Base-by-base conservation (phyloP, 1,284 basidiomycete species). In the Pseudozyma sp. region DNA sequence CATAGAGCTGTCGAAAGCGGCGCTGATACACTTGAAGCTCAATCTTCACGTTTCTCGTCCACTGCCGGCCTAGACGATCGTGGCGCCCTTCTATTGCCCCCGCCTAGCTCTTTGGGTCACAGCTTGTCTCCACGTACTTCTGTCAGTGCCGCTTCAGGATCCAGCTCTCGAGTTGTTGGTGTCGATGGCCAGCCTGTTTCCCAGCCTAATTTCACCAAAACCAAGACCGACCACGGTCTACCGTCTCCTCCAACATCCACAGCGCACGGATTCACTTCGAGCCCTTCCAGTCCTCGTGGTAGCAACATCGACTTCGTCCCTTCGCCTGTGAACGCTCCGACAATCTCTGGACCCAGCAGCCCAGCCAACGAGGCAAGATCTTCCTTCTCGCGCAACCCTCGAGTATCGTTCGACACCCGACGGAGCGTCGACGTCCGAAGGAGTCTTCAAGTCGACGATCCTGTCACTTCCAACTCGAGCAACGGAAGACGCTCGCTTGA, bases 401-500 rank as follows among this genome's bases (percentile, higher is more conserved):
- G 61, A 54, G 53, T 70, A 16, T 65, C 68, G 16, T 65, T 70
- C 54, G 68, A 70, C 18, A 45, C 61, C 38, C 68, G 68, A 49
- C 18, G 45, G 13, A 47, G 45, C 21, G 19, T 47, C 19, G 45
- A 47, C 18, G 4, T 47, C 10, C 45, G 45, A 18, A 47, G 45
- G 19, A 47, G 45, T 21, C 2, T 25, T 47, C 45, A 47, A 5
- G 19, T 21, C 10, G 19, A 47, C 19, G 45, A 47, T 47, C 25
- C 45, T 5, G 43, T 14, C 43, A 25, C 51, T 44, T 36, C 42
- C 45, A 11, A 50, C 38, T 5, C 52, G 35, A 34, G 59, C 39
- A 44, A 42, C n/a, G 54, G 50, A 10, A 53, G 68, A 47, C 57
- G 64, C 31, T 65, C 68, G 13, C 59, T 70, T 51, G 68, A 70